Evolutionary conservation across 495 filamentous ascomycete species (phyloP).

Genomic region (Hypoxylon rickii): DNA sequence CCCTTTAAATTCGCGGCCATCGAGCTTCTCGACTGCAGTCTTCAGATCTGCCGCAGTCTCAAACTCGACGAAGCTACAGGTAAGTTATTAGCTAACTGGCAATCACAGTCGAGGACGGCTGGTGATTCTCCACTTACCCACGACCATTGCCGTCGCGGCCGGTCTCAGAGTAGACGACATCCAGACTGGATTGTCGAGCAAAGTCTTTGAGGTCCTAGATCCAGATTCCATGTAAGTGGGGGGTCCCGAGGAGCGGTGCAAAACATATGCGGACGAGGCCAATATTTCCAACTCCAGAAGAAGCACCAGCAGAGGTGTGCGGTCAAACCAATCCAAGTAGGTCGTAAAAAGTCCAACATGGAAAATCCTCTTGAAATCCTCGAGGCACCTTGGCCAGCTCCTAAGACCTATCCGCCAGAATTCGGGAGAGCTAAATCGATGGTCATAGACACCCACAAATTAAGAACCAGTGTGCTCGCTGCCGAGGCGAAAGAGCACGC

Average conservation of each 20-base stretch:
- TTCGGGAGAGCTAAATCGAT: conserved; percentile 32
- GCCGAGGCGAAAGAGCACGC: conserved; percentile 33
- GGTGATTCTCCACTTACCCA: conserved; percentile 67
- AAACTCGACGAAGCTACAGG: conserved; percentile 89
- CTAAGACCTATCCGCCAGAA: conserved; percentile 37
- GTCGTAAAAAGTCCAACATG: conserved; percentile 30
- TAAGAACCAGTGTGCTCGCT: conserved; percentile 32
- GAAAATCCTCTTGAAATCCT: conserved; percentile 16
- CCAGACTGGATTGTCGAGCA: conserved; percentile 91
- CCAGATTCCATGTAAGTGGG: conserved; percentile 61
- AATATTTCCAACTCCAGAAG: conserved; percentile 52
- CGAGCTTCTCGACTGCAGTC: conserved; percentile 89
- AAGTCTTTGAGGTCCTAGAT: conserved; percentile 99
- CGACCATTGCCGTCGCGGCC: conserved; percentile 88
- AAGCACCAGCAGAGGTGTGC: conserved; percentile 44
- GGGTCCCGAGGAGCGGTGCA: conserved; percentile 48
- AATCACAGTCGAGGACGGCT: background rate
- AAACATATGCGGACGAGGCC: conserved; percentile 46
- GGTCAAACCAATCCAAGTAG: conserved; percentile 42
- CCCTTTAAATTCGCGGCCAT: conserved; percentile 89
- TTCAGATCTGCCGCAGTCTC: conserved; percentile 89
- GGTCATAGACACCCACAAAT: conserved; percentile 32
- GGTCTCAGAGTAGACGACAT: conserved; percentile 98
- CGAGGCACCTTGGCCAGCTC: conserved; percentile 38
- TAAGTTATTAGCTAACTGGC: background rate